These are phyloP conservation scores for Gonapodya prolifera DNA, from an alignment of 192 early-diverging fungal species.

Conservation along the genomic window DNA sequence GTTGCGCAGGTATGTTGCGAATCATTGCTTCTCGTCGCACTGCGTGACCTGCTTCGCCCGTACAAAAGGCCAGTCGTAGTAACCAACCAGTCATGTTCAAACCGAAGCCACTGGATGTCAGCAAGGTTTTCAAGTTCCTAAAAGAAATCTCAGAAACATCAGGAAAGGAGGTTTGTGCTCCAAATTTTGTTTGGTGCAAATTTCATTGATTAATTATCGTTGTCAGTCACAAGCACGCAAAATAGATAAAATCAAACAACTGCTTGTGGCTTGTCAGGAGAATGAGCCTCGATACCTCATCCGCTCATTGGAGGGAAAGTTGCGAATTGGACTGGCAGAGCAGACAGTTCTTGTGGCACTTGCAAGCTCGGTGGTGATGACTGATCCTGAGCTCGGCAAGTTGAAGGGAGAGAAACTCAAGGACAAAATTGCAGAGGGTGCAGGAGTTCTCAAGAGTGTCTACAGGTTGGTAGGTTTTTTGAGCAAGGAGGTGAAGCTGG, in stretches of 20 bases:
- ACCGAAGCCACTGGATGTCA: constrained; percentile 65
- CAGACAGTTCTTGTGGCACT: constrained; percentile 78
- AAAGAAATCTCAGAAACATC: constrained; percentile 73
- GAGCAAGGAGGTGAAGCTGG: not conserved
- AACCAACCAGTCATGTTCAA: constrained; percentile 73
- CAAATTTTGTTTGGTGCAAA: not conserved
- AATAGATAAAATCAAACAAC: constrained; percentile 54
- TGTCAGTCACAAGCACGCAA: constrained; percentile 63
- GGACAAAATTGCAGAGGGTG: constrained; percentile 31
- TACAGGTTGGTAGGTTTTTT: constrained; percentile 34
- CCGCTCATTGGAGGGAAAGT: constrained; percentile 79
- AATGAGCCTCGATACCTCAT: constrained; percentile 83
- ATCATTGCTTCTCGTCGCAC: not conserved
- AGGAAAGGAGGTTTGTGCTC: constrained; percentile 48
- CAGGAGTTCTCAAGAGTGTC: constrained; percentile 44
- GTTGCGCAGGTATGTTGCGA: constrained; percentile 82
- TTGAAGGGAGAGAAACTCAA: constrained; percentile 29
- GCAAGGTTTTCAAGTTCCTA: constrained; percentile 71
- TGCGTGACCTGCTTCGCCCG: not conserved
- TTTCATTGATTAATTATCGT: not conserved
- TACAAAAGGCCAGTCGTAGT: constrained; percentile 41
- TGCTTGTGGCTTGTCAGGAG: constrained; percentile 61
- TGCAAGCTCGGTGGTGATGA: constrained; percentile 66
- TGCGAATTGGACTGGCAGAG: constrained; percentile 93
- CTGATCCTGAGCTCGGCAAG: constrained; percentile 25